Base-by-base conservation (phyloP, 345 rosid species). In the Euphorbia tirucalli region DNA sequence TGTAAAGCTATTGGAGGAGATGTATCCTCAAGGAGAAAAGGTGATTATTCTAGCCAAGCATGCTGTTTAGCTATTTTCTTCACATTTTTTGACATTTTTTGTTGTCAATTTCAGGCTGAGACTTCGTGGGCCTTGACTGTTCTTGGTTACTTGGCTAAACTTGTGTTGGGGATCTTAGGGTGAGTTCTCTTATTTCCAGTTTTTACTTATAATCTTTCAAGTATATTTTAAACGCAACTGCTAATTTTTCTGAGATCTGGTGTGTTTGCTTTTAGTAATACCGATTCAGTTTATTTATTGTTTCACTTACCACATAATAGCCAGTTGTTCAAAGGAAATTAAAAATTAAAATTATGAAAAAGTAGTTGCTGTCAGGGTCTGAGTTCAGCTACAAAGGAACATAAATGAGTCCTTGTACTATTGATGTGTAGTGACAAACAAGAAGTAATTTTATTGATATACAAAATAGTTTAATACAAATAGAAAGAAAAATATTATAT, bases 21-120 rank as follows among this genome's bases (percentile, higher is more conserved):
- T 89, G 91, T 93, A 93, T 69, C 98, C 99, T 74, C 99, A 93
- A 86, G 99, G 99, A 77, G 99, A 96, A 79, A 83, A 91, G 96
- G 99, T 96, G 78, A 72, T 48, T 31, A 48, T 60, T 46, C 13
- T 56, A 57, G 56, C n/a, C 15, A 37, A 31, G 41, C 56, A 32
- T 58, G 16, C 16, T 46, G 61, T n/a, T 66, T 58, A 7, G 39
- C 66, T 69, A 18, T 16, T 59, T 30, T 14, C 27, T 27, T 70
- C 52, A 56, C 31, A 39, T 39, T 4, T 13, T 22, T 60, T 82
- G 60, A 27, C 62, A 55, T 70, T 62, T 46, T 7, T 76, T 49
- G 71, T 39, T 27, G 59, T 62, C 21, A 22, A 57, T 80, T 83
- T 72, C 88, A 96, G 99, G 99, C 98, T 11, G 98, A 93, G 85